Conservation (phyloP, 1,139 yeast genomes). For the Scheffersomyces illinoinensis region DNA sequence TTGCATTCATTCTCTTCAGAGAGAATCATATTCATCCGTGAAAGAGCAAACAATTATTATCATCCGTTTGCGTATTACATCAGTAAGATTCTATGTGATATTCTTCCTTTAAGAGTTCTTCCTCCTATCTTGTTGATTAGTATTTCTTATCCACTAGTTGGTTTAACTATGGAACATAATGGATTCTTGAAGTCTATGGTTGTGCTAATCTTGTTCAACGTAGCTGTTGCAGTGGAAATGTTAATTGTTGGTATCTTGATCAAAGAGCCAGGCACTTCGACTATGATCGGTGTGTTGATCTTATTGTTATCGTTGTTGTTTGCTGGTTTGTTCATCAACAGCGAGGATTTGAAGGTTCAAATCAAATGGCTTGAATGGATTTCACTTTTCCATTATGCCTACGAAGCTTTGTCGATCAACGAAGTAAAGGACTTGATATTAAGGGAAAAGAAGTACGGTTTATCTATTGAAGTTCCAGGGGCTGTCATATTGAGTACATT, state of each 20-base stretch:
- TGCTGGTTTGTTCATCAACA: slow-evolving; percentile 90
- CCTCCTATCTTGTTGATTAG: slow-evolving; percentile 87
- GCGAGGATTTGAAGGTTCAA: slow-evolving; percentile 68
- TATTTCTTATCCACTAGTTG: slow-evolving; percentile 89
- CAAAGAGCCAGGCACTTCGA: slow-evolving; percentile 91
- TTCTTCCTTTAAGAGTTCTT: slow-evolving; percentile 81
- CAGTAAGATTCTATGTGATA: slow-evolving; percentile 86
- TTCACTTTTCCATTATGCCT: slow-evolving; percentile 92
- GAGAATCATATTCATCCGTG: slow-evolving; percentile 84
- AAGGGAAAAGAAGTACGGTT: slow-evolving; percentile 86
- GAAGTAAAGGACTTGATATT: slow-evolving; percentile 89
- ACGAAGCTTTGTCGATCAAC: slow-evolving; percentile 87
- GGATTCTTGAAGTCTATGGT: slow-evolving; percentile 74
- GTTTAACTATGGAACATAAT: slow-evolving; percentile 73
- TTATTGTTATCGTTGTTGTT: slow-evolving; percentile 81
- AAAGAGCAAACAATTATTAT: slow-evolving; percentile 92
- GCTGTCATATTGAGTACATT: slow-evolving; percentile 94
- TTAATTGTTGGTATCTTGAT: slow-evolving; percentile 83
- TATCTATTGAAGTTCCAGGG: slow-evolving; percentile 97
- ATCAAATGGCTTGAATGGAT: slow-evolving; percentile 80
- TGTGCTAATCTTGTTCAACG: slow-evolving; percentile 76
- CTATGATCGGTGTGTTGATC: slow-evolving; percentile 81
- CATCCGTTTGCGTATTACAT: slow-evolving; percentile 81
- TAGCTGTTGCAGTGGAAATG: slow-evolving; percentile 83
- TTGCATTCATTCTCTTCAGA: slow-evolving; percentile 86